Percentiles rank a stretch among this genome's conserved stretches.
Evolutionary conservation across 2,329 filamentous ascomycete species (phyloP).

Genomic region (Colletotrichum spinosum): DNA sequence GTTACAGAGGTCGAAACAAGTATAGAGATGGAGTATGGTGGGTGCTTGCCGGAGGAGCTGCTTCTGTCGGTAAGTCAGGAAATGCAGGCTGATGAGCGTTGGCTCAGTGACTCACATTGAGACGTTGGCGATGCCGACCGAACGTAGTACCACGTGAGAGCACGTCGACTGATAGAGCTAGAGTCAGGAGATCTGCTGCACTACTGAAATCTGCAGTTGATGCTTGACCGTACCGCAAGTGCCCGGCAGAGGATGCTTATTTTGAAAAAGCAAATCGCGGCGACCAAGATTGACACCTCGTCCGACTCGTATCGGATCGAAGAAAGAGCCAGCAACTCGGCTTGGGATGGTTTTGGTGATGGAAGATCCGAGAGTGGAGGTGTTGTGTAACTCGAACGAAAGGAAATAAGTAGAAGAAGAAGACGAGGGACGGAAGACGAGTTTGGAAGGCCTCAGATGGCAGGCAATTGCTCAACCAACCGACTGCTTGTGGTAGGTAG

Average conservation of each 20-base stretch:
- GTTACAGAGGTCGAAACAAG: slow-evolving; percentile 1
- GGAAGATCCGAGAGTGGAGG: not conserved
- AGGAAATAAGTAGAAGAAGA: slow-evolving; percentile 3
- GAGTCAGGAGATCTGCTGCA: too few relatives aligned
- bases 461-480: not conserved
- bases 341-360: not conserved
- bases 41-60: not conserved
- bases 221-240: too few relatives aligned
- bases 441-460: not conserved
- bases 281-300: not conserved
- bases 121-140: not conserved
- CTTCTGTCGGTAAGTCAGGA: not conserved
- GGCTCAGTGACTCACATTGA: slow-evolving; percentile 24
- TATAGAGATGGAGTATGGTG: not conserved
- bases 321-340: not conserved
- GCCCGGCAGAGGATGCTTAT: too few relatives aligned
- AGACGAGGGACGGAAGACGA: not conserved
- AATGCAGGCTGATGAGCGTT: not conserved
- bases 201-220: too few relatives aligned
- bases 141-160: too few relatives aligned
- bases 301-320: not conserved
- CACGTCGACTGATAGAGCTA: too few relatives aligned
- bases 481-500: not conserved
- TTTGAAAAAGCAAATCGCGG: too few relatives aligned
- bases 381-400: slow-evolving; percentile 9